phyloP scores from a whole-genome alignment of 768 basidiomycete genomes.

The Sutorius australiensis region DNA sequence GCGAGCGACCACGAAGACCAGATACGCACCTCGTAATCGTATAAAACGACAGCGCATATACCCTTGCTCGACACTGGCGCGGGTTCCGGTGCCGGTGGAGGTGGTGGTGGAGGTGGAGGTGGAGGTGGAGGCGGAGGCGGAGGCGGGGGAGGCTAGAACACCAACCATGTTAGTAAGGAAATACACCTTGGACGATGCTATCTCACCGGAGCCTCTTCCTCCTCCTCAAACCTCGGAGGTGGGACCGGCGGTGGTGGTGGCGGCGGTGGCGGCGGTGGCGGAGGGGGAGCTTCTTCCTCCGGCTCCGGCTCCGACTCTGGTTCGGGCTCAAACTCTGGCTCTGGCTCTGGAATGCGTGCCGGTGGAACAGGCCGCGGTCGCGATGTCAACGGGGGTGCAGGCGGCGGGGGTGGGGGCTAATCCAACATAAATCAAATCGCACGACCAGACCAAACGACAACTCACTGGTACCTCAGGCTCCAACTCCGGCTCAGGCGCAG shows the following conservation, averaged over 20 bases:
- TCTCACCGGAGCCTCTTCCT: constrained; percentile 16
- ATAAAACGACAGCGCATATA: constrained; percentile 69
- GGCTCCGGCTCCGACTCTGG: no score
- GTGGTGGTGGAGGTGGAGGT: constrained; percentile 44
- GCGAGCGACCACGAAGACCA: not conserved
- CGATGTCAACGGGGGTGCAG: constrained; percentile 16
- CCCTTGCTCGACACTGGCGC: constrained; percentile 35
- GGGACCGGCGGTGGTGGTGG: constrained; percentile 23
- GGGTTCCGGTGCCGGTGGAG: constrained; percentile 33
- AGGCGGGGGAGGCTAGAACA: not conserved
- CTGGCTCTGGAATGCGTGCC: constrained; percentile 17
- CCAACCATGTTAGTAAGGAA: not conserved
- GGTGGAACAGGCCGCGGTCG: constrained; percentile 20
- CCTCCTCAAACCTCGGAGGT: constrained; percentile 3
- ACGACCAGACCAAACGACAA: no score
- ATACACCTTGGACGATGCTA: not conserved
- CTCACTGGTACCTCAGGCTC: constrained; percentile 8
- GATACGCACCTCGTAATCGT: constrained; percentile 64
- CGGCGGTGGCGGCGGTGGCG: constrained; percentile 24
- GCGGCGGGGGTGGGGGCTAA: constrained; percentile 29
- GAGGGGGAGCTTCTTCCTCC: constrained; percentile 15
- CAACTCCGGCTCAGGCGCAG: constrained; percentile 23
- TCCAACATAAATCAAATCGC: constrained; percentile 1
- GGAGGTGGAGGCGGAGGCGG: constrained; percentile 46
- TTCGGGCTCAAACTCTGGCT: constrained; percentile 21